A percentile compares a stretch with the other conserved stretches of the same genome.
These are phyloP conservation scores for Schizochytrium sp. DNA, from an alignment of 108 stramenopile species.

Conservation along the genomic window DNA sequence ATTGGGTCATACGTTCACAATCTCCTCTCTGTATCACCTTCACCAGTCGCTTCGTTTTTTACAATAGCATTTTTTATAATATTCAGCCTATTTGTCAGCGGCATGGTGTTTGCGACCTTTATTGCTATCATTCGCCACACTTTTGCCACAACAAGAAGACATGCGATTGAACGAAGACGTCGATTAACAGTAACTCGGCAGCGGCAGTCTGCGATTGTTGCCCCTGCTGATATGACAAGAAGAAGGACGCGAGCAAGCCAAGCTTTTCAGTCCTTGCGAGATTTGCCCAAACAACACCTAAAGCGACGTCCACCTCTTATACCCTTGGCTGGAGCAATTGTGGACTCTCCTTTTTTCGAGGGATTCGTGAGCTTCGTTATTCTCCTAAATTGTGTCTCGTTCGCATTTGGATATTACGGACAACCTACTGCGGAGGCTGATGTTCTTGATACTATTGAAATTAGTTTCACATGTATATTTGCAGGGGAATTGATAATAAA, in stretches of 20 bases:
- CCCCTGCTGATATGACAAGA: neutral
- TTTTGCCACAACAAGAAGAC: neutral
- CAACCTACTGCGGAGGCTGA: slow-evolving; percentile 59
- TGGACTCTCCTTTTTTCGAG: slow-evolving; percentile 56
- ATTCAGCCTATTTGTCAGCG: slow-evolving; percentile 71
- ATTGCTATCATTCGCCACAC: slow-evolving; percentile 59
- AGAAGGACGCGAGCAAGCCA: neutral
- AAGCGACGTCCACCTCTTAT: neutral
- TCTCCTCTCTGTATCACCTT: neutral
- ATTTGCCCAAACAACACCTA: neutral
- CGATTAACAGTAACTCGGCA: neutral
- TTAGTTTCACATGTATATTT: slow-evolving; percentile 67
- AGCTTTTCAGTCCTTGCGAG: neutral
- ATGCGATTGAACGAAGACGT: neutral
- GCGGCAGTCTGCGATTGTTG: neutral
- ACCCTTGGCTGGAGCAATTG: neutral
- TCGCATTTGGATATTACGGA: slow-evolving; percentile 67
- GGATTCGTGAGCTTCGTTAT: slow-evolving; percentile 64
- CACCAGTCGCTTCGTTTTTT: slow-evolving; percentile 51
- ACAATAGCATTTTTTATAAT: slow-evolving; percentile 67
- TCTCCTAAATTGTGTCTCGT: slow-evolving; percentile 65
- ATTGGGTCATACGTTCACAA: neutral
- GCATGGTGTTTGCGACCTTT: slow-evolving; percentile 67
- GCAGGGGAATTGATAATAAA: slow-evolving; percentile 68
- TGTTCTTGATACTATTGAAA: slow-evolving; percentile 61